Evolutionary conservation across 2,329 filamentous ascomycete genomes (phyloP), one percentile per base, ranked within the genome.

Genomic region (Cucurbitaria berberidis): DNA sequence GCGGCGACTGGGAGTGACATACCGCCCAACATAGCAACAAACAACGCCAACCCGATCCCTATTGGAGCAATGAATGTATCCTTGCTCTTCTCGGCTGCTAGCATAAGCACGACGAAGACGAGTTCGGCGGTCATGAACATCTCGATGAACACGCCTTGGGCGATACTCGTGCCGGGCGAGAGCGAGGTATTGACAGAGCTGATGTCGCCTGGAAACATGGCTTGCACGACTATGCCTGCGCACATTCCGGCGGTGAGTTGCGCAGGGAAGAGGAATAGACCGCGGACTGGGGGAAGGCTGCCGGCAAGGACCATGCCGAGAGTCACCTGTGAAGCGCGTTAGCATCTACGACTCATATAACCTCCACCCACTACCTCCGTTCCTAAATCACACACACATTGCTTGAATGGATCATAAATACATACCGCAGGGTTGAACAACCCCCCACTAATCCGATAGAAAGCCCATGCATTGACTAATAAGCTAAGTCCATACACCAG

Each of bases 381-480:
- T n/a, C n/a, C n/a, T n/a, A n/a, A n/a, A n/a, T n/a, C n/a, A n/a
- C n/a, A n/a, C n/a, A n/a, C n/a, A n/a, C n/a, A n/a, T n/a, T n/a
- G n/a, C n/a, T n/a, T n/a, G n/a, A n/a, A n/a, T n/a, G n/a, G n/a
- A n/a, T n/a, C n/a, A 27, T 5, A 5, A 27, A 30, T 10, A 49
- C 49, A 48, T 54, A 75, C 60, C 5, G 59, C 51, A 32, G 56
- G 51, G 41, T 59, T 62, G 27, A 64, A 57, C 29, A 66, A 34
- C 2, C 56, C 55, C 1, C 68, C 66, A 32, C 59, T 65, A n/a
- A 70, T 72, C 4, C 68, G 52, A 34, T 64, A 73, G 29, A 74
- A 73, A 0, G 67, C 62, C 70, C 69, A 74, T 0, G 62, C 68
- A 49, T 69, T 71, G 0, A 73, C 69, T 34, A 71, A 40, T 18